Base-by-base conservation (phyloP, 2,329 filamentous ascomycete genomes). In the Apiospora pterosperma region DNA sequence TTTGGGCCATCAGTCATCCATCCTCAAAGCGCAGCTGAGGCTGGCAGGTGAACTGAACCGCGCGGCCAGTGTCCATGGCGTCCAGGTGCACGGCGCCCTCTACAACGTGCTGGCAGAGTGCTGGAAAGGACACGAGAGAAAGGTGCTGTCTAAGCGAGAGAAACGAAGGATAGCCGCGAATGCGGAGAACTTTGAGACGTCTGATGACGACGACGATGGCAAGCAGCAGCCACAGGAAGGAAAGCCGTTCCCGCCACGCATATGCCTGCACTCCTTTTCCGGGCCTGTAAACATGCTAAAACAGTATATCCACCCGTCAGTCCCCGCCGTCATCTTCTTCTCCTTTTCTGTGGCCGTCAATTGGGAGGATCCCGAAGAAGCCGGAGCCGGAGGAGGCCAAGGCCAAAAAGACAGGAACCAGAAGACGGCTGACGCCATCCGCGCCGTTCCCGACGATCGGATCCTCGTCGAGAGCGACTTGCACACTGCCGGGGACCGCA, bases 221-320 rank as follows among this genome's bases (percentile, higher is more conserved):
- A 74, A 21, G 65, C 71, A 36, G 58, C 66, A 8, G 62, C n/a
- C n/a, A n/a, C 71, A 16, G 67, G 41, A 38, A 31, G 52, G 48
- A 21, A 88, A 84, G 66, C 90, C 91, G 0, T 98, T 90, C 70
- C 94, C 96, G 4, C 93, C 94, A 0, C 83, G 94, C 10, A 90
- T 98, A 74, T 99, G 96, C 74, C 86, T 99, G 65, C 96, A 99
- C 77, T 97, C 94, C 0, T 99, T 93, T 77, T 96, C 92, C 59
- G 95, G 93, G 0, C 85, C 90, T 6, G 82, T 87, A 12, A 89
- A 96, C 64, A 85, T 90, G 36, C 79, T 97, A 41, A 89, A 86
- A 68, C 93, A 93, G 75, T 98, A 97, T 72, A 79, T 93, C 59
- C 84, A 91, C 68, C 86, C 87, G 1, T 82, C 85, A 1, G 87